A percentile compares a stretch with the other conserved stretches of the same genome.
phyloP scores from a whole-genome alignment of 116 monocot genomes.

The Zostera marina region DNA sequence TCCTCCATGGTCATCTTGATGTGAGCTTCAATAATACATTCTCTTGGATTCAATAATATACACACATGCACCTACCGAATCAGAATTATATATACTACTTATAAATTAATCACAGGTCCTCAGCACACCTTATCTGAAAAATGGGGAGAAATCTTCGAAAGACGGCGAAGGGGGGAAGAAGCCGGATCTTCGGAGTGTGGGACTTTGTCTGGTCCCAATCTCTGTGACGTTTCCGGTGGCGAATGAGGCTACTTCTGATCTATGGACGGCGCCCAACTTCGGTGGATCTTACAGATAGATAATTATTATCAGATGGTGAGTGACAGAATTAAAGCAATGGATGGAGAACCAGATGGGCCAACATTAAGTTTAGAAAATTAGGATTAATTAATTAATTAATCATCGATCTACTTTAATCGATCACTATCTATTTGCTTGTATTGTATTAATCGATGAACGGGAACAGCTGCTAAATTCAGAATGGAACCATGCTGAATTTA shows the following conservation, averaged over 20 bases:
- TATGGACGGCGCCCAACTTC: conserved; percentile 53
- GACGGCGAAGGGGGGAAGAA: conserved; percentile 12
- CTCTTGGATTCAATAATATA: no score
- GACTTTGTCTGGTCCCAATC: conserved; percentile 61
- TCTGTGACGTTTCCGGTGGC: conserved; percentile 51
- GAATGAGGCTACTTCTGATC: conserved; percentile 46
- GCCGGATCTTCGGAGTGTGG: conserved; percentile 58
- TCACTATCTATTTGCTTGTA: background rate
- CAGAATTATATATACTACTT: no score
- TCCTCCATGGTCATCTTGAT: conserved; percentile 78
- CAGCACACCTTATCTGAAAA: conserved; percentile 64
- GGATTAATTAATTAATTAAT: background rate
- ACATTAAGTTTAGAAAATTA: background rate
- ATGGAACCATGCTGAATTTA: conserved; percentile 2
- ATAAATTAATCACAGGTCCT: conserved; percentile 22
- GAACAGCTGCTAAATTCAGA: conserved; percentile 4
- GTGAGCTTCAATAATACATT: conserved; percentile 29
- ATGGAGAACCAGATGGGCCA: no score
- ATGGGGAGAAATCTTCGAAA: conserved; percentile 31
- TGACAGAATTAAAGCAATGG: no score
- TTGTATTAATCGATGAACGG: background rate
- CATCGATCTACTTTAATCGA: no score
- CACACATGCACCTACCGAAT: background rate
- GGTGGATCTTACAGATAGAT: conserved; percentile 4
- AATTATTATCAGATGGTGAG: no score